A percentile compares a stretch with the other conserved stretches of the same genome.
These are phyloP conservation scores for Earliella scabrosa DNA, from an alignment of 1,284 basidiomycete species.

Conservation along the genomic window DNA sequence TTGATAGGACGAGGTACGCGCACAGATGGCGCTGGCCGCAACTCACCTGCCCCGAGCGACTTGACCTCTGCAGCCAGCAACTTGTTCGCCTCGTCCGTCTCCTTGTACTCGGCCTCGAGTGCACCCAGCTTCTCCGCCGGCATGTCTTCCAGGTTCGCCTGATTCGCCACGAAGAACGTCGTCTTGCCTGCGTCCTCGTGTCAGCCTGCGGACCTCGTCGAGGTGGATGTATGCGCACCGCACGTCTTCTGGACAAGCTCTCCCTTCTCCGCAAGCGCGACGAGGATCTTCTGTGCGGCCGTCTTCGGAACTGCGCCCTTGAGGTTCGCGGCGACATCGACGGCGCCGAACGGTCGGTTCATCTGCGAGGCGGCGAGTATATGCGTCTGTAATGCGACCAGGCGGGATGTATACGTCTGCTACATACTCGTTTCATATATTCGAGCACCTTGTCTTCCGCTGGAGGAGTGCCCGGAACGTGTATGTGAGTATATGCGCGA, in stretches of 20 bases:
- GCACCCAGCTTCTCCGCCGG: constrained; percentile 59
- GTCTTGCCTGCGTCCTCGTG: constrained; percentile 67
- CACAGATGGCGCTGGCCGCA: too few relatives aligned
- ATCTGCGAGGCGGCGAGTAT: constrained; percentile 47
- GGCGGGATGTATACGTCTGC: neutral
- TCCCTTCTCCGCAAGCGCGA: constrained; percentile 77
- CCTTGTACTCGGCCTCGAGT: constrained; percentile 58
- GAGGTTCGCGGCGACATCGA: constrained; percentile 86
- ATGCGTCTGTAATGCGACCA: neutral
- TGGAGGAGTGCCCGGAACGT: constrained; percentile 29
- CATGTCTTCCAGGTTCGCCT: constrained; percentile 64
- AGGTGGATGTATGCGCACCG: constrained; percentile 49
- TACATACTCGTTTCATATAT: constrained; percentile 68
- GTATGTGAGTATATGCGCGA: constrained; percentile 1
- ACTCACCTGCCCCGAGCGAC: constrained; percentile 53
- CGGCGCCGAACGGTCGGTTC: constrained; percentile 80
- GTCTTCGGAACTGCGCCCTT: constrained; percentile 86
- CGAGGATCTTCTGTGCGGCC: constrained; percentile 81
- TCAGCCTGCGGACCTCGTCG: neutral
- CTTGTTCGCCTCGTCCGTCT: constrained; percentile 66
- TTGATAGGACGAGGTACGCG: too few relatives aligned
- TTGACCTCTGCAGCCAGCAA: constrained; percentile 54
- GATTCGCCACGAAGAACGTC: constrained; percentile 81
- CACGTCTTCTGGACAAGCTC: constrained; percentile 78
- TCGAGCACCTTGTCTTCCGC: constrained; percentile 73